Evolutionary conservation across 2,329 filamentous ascomycete species (phyloP), one percentile per base, ranked within the genome.

Genomic region (Clarireedia paspali): DNA sequence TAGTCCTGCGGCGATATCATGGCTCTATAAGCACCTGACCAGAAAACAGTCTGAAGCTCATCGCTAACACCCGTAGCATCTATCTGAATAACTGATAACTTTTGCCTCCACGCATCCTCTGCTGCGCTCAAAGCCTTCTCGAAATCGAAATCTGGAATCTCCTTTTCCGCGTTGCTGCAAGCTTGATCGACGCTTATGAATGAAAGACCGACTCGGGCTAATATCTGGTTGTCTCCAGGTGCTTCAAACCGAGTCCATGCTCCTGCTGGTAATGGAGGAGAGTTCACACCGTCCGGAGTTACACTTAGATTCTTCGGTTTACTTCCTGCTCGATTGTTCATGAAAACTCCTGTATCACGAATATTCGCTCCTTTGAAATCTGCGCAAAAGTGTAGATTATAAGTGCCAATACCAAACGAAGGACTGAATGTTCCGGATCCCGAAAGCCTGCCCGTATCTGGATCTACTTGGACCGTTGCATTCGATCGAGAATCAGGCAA

Each of bases 1-100:
- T 88, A 88, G 62, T 89, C 85, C 63, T 88, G 85, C 2, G 85
- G 85, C 52, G 80, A 84, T 57, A 89, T 81, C 78, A 88, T 81
- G 1, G 82, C 80, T 14, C 85, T 75, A 66, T 89, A 89, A 20
- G 85, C 78, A 4, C 84, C 85, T 47, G 82, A 87, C 74, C 85
- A 89, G 63, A 89, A 87, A 38, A 80, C 79, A n/a, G 68, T 80
- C 57, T 84, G 71, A 1, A 84, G 67, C 0, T 78, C 76, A 4
- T 72, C 63, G 52, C 79, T 75, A 1, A 83, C 79, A 2, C 81
- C 79, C 2, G 64, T 74, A 3, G 58, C 58, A 15, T 82, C 75
- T 9, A 88, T 71, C 1, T 70, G 72, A 47, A 89, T 77, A 0
- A 78, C 76, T 26, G 74, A 75, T 38, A 89, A 68, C 65, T 88